Percentiles rank a stretch among this genome's conserved stretches.
Evolutionary conservation across 2,329 filamentous ascomycete species (phyloP).

Genomic region (Ophiognomonia clavigignenti-juglandacearum): DNA sequence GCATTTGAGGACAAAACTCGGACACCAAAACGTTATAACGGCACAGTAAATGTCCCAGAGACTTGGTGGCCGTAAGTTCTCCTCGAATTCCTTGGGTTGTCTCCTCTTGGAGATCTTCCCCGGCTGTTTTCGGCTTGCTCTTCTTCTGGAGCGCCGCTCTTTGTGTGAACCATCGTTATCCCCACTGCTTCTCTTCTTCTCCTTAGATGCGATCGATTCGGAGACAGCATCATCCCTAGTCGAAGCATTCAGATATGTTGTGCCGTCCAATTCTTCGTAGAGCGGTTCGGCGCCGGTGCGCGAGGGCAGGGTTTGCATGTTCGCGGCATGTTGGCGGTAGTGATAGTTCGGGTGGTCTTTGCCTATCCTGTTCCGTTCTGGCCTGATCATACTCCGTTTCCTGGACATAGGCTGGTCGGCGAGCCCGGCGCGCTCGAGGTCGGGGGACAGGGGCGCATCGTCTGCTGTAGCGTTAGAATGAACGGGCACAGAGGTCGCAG

Average conservation of each 20-base stretch:
- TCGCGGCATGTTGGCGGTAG: constrained; percentile 89
- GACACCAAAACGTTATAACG: constrained; percentile 90
- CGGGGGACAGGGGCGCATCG: constrained; percentile 48
- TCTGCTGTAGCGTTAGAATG: constrained; percentile 50
- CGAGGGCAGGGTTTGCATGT: constrained; percentile 86
- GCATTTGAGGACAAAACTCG: constrained; percentile 76
- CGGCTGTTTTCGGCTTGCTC: constrained; percentile 34
- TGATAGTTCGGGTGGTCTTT: constrained; percentile 90
- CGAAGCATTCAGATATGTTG: constrained; percentile 48
- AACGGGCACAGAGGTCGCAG: constrained; percentile 51
- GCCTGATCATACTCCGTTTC: constrained; percentile 84
- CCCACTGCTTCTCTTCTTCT: constrained; percentile 28
- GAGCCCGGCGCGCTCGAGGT: constrained; percentile 21
- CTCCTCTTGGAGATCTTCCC: constrained; percentile 60
- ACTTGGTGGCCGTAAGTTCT: constrained; percentile 73
- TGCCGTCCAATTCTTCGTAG: constrained; percentile 69
- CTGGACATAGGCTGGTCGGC: constrained; percentile 39
- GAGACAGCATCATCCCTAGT: constrained; percentile 42
- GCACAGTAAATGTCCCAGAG: constrained; percentile 95
- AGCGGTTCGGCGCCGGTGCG: constrained; percentile 90
- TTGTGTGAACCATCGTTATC: constrained; percentile 35
- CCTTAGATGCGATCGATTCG: constrained; percentile 36
- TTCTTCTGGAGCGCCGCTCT: constrained; percentile 25
- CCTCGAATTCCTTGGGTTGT: constrained; percentile 50
- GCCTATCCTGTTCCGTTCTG: constrained; percentile 81